Base-by-base conservation (phyloP, 495 filamentous ascomycete species). In the Penicillium herquei region DNA sequence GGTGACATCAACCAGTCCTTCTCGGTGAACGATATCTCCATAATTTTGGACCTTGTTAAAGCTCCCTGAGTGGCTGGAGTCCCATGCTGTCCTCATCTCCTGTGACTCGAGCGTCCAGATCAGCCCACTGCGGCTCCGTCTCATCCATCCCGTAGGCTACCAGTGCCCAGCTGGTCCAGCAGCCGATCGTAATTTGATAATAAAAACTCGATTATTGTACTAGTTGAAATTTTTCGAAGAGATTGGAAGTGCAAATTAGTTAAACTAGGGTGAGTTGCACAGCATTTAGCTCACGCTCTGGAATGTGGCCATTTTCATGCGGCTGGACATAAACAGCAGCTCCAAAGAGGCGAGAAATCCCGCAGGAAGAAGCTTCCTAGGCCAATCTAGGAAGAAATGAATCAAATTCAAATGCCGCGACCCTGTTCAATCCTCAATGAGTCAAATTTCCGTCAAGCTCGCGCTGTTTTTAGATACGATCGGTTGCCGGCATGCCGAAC, bases 261-360 rank as follows among this genome's bases (percentile, higher is more conserved):
- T 39, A 6, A 3, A 39, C 35, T 9, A 39, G 13, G 35, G 43
- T 46, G 43, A 1, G 26, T 46, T 13, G 31, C 21, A 26, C 43
- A 46, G 14, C 26, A 26, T 26, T 26, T 26, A 26, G 2, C 21
- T 26, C 21, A 26, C 21, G 21, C 21, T 26, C 21, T 6, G 26
- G 43, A 31, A 46, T 46, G 43, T 46, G 26, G 43, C 26, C 43
- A 33, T 11, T 44, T 30, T 26, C 40, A 45, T 45, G 42, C 42
- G 31, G 9, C n/a, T 30, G 42, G 11, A 16, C 26, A 12, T 7
- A 13, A 1, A 33, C 43, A 32, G 43, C 11, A 44, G 8, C 14
- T 18, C 11, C 17, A 21, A 46, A 9, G 7, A 16, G 11, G 26
- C 1, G 14, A 46, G 13, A 33, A 33, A 46, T 46, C 18, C 9